Evolutionary conservation across 495 filamentous ascomycete genomes (phyloP).

Genomic region (Neurospora hispaniola): DNA sequence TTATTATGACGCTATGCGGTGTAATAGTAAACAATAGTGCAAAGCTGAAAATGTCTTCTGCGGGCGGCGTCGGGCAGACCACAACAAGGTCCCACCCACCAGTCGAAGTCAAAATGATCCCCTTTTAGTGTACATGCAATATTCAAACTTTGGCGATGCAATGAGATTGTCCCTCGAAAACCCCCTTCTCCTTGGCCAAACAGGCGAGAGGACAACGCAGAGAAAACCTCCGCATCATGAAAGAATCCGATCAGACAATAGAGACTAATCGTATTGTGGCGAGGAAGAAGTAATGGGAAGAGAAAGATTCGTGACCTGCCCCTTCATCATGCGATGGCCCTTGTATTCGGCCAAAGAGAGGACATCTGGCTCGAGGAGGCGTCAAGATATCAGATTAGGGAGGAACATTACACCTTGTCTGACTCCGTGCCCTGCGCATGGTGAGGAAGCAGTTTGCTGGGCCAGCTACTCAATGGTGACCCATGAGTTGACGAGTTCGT

Average conservation of each 20-base stretch:
- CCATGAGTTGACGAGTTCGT: not conserved
- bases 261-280: not conserved
- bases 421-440: not conserved
- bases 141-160: not conserved
- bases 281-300: not conserved
- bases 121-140: not conserved
- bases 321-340: not conserved
- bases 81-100: not conserved
- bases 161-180: not conserved
- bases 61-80: not conserved
- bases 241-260: not conserved
- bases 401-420: not conserved
- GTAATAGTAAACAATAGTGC: constrained; percentile 1
- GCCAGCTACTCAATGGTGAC: not conserved
- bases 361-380: not conserved
- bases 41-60: not conserved
- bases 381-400: not conserved
- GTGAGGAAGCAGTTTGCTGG: not conserved
- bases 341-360: not conserved
- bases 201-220: not conserved
- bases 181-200: not conserved
- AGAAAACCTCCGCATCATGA: not conserved
- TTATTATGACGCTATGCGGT: not conserved
- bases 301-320: not conserved
- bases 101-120: not conserved